These are phyloP conservation scores for Chrysanthemum lavandulifolium DNA, from an alignment of 129 eudicot species.

Conservation along the genomic window DNA sequence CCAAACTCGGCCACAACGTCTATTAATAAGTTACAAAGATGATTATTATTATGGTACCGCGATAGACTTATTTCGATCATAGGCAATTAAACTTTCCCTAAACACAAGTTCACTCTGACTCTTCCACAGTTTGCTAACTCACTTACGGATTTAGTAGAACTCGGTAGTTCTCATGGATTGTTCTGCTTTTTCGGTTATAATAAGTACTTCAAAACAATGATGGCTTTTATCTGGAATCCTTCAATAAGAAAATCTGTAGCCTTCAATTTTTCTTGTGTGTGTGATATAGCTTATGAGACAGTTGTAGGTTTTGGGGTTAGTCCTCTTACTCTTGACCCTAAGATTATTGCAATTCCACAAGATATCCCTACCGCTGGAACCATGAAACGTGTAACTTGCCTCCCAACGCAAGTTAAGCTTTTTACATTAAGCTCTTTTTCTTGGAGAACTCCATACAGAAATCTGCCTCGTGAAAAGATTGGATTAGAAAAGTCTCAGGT, in stretches of 20 bases:
- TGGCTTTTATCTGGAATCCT: constrained; percentile 5
- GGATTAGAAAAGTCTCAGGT: background rate
- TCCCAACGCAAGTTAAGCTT: constrained; percentile 2
- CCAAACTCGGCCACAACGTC: background rate
- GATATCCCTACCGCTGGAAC: too few species aligned
- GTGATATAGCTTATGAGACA: background rate
- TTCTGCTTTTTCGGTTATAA: background rate
- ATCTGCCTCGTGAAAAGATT: background rate
- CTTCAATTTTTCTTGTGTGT: background rate
- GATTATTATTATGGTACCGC: too few species aligned
- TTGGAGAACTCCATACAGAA: background rate
- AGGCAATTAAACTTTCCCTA: background rate
- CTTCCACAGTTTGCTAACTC: background rate
- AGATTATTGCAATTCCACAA: background rate
- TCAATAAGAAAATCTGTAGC: constrained; percentile 1
- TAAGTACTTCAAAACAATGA: background rate
- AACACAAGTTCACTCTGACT: background rate
- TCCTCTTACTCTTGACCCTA: background rate
- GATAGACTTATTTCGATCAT: background rate
- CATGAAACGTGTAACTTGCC: background rate
- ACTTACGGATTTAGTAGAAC: background rate
- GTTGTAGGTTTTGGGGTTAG: constrained; percentile 13
- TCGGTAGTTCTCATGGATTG: background rate
- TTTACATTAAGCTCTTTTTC: background rate
- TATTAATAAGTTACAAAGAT: background rate